These are phyloP conservation scores for Cystobasidium onofrii DNA, from an alignment of 768 basidiomycete species.

Conservation along the genomic window DNA sequence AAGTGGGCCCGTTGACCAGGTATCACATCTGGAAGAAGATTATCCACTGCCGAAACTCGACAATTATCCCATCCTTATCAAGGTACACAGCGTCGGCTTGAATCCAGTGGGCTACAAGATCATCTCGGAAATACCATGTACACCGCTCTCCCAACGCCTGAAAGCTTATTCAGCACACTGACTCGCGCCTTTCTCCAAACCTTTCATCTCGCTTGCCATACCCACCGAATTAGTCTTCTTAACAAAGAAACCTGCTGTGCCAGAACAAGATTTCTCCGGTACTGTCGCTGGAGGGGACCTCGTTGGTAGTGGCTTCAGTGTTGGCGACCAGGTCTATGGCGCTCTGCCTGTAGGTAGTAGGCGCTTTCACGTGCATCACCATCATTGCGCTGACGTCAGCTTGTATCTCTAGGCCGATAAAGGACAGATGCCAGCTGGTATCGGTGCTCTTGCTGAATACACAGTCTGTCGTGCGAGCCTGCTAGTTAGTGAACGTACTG, in stretches of 20 bases:
- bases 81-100: slow-evolving; percentile 55
- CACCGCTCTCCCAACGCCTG: not conserved
- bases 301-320: slow-evolving; percentile 52
- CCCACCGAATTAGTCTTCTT: slow-evolving; percentile 47
- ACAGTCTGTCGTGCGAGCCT: slow-evolving; percentile 49
- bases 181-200: not conserved
- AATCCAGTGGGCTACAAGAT: slow-evolving; percentile 52
- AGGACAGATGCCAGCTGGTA: slow-evolving; percentile 44
- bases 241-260: slow-evolving; percentile 51
- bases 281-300: slow-evolving; percentile 51
- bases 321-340: slow-evolving; percentile 62
- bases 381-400: not conserved
- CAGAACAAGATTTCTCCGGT: slow-evolving; percentile 61
- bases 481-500: slow-evolving; percentile 41
- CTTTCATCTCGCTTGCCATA: slow-evolving; percentile 50
- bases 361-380: not conserved
- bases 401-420: slow-evolving; percentile 1
- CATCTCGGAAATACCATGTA: slow-evolving; percentile 46
- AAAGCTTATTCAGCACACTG: not conserved
- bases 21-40: slow-evolving; percentile 43
- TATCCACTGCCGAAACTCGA: slow-evolving; percentile 46
- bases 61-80: slow-evolving; percentile 52
- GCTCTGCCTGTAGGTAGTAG: slow-evolving; percentile 48
- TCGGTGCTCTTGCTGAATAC: slow-evolving; percentile 60
- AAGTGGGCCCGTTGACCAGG: slow-evolving; percentile 43